phyloP scores from a whole-genome alignment of 2,329 filamentous ascomycete genomes.

The Davidsoniella virescens region DNA sequence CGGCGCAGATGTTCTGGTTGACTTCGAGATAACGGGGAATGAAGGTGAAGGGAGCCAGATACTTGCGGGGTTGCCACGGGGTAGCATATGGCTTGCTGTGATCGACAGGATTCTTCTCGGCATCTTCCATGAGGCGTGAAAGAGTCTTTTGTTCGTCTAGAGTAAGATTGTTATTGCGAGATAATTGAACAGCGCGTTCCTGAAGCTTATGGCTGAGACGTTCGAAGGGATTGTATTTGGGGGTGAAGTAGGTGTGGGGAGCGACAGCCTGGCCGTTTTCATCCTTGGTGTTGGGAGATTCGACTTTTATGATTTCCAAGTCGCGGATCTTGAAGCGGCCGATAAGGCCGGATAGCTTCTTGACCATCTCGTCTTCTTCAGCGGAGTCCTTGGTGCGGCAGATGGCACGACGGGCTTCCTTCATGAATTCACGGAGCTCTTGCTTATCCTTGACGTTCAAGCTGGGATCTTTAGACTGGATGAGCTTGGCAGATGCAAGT shows the following conservation, averaged over 20 bases:
- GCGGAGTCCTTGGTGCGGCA: slow-evolving; percentile 20
- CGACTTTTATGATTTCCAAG: slow-evolving; percentile 11
- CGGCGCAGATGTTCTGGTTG: slow-evolving; percentile 91
- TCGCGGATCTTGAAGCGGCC: slow-evolving; percentile 26
- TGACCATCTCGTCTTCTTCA: slow-evolving; percentile 33
- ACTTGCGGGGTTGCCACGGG: slow-evolving; percentile 75
- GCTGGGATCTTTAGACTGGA: slow-evolving; percentile 27
- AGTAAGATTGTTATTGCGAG: slow-evolving; percentile 22
- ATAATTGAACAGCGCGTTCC: slow-evolving; percentile 20
- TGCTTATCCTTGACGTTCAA: slow-evolving; percentile 59
- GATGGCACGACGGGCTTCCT: slow-evolving; percentile 46
- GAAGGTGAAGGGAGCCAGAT: slow-evolving; percentile 85
- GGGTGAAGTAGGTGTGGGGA: slow-evolving; percentile 11
- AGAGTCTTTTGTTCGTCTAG: slow-evolving; percentile 38
- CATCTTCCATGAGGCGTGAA: slow-evolving; percentile 39
- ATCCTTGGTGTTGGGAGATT: background rate
- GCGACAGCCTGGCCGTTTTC: slow-evolving; percentile 6
- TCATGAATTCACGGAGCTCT: slow-evolving; percentile 56
- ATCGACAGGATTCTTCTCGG: slow-evolving; percentile 64
- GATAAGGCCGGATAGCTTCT: slow-evolving; percentile 36
- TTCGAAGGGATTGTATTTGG: slow-evolving; percentile 11
- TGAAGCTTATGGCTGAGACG: slow-evolving; percentile 12
- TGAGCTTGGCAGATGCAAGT: slow-evolving; percentile 39
- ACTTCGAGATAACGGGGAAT: slow-evolving; percentile 93
- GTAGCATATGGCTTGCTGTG: slow-evolving; percentile 69